Conservation (phyloP, 495 filamentous ascomycete species). For the Penicillium pancosmium region DNA sequence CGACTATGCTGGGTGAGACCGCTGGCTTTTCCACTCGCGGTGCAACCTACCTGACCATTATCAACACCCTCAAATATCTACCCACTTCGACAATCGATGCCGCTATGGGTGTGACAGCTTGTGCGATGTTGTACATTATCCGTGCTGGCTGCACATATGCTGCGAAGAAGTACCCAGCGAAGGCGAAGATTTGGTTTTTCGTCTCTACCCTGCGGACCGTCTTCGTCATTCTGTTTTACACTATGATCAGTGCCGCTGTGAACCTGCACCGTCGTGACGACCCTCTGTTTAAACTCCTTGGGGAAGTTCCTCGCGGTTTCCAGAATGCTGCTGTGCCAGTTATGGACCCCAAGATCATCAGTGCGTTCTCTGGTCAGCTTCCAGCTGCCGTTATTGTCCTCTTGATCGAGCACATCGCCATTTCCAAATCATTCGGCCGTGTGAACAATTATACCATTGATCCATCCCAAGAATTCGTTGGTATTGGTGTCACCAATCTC, state of each 20-base stretch:
- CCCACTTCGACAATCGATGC: conserved; percentile 71
- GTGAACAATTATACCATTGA: conserved; percentile 99
- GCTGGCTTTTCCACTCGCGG: conserved; percentile 71
- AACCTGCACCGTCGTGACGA: conserved; percentile 61
- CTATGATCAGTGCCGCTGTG: conserved; percentile 83
- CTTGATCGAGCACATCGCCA: conserved; percentile 95
- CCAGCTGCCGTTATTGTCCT: conserved; percentile 89
- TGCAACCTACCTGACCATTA: conserved; percentile 81
- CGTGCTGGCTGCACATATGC: conserved; percentile 66
- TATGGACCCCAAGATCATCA: conserved; percentile 65
- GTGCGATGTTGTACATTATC: conserved; percentile 82
- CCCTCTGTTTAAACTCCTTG: conserved; percentile 67
- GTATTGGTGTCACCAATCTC: conserved; percentile 90
- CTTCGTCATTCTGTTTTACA: conserved; percentile 93
- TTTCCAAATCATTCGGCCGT: conserved; percentile 95
- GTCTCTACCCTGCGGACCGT: conserved; percentile 83
- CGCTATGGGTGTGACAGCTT: conserved; percentile 85
- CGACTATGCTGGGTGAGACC: conserved; percentile 80
- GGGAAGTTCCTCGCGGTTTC: conserved; percentile 81
- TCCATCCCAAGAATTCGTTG: conserved; percentile 94
- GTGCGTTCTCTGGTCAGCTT: conserved; percentile 61
- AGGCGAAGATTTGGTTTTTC: conserved; percentile 83
- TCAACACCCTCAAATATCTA: conserved; percentile 82
- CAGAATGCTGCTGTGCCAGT: conserved; percentile 76
- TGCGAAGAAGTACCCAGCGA: conserved; percentile 69